phyloP scores from a whole-genome alignment of 2,329 filamentous ascomycete species.

The Colletotrichum limetticola region DNA sequence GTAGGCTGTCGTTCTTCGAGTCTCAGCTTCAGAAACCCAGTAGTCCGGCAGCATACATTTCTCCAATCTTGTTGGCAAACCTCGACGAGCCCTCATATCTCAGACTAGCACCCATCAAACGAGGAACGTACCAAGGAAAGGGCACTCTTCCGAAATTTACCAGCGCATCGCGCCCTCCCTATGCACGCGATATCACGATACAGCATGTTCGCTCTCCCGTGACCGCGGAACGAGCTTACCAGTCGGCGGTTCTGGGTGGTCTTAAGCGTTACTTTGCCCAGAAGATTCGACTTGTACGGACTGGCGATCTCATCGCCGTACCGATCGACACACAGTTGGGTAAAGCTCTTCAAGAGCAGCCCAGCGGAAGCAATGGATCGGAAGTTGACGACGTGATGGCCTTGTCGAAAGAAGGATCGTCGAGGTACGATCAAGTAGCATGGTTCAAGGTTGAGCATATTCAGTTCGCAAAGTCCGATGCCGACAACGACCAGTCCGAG shows the following conservation, averaged over 20 bases:
- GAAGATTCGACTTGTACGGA: conserved; percentile 83
- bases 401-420: conserved; percentile 50
- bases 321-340: conserved; percentile 89
- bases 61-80: conserved; percentile 88
- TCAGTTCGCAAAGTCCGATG: conserved; percentile 62
- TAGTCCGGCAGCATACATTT: conserved; percentile 76
- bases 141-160: conserved; percentile 67
- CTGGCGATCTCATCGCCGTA: conserved; percentile 88
- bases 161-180: conserved; percentile 65
- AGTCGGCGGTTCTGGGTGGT: conserved; percentile 86
- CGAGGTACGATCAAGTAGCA: conserved; percentile 71
- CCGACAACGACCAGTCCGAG: conserved; percentile 64
- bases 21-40: conserved; percentile 72
- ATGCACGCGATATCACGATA: conserved; percentile 81
- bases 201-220: conserved; percentile 90
- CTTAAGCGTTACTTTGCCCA: conserved; percentile 90
- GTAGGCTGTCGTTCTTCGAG: conserved; percentile 72
- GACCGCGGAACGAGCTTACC: conserved; percentile 85
- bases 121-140: conserved; percentile 59
- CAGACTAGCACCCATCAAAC: conserved; percentile 77
- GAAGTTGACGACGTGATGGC: conserved; percentile 78
- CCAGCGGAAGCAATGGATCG: conserved; percentile 65
- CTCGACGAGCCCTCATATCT: conserved; percentile 82
- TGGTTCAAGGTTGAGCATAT: conserved; percentile 95
- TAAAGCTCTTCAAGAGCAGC: conserved; percentile 79